Conservation (phyloP, 108 stramenopile genomes). For the Aureococcus anophagefferens region DNA sequence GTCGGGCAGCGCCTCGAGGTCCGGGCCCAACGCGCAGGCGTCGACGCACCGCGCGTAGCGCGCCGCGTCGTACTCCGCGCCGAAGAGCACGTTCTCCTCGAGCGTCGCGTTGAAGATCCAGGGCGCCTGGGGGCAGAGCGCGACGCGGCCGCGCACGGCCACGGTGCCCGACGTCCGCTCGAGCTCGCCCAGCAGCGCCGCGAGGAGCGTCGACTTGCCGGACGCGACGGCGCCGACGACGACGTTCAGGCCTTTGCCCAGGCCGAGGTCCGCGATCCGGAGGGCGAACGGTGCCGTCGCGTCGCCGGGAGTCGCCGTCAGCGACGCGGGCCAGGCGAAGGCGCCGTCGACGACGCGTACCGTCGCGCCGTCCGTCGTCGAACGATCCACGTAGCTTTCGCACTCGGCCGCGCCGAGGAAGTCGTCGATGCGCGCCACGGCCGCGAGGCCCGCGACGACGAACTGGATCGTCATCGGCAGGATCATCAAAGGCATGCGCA, state of each 20-base stretch:
- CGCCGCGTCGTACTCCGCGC: slow-evolving; percentile 19
- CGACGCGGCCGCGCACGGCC: not conserved
- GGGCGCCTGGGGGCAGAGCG: not conserved
- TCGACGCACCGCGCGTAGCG: slow-evolving; percentile 23
- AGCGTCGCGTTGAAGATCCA: slow-evolving; percentile 18
- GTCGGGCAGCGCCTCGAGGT: slow-evolving; percentile 50
- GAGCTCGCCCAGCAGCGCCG: slow-evolving; percentile 71
- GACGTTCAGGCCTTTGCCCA: slow-evolving; percentile 2
- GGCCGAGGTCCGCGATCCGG: too few relatives aligned
- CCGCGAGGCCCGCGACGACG: slow-evolving; percentile 50
- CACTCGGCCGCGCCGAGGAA: too few relatives aligned
- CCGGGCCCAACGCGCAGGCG: slow-evolving; percentile 60
- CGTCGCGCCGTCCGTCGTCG: not conserved
- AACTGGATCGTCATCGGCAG: slow-evolving; percentile 72
- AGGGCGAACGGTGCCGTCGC: not conserved
- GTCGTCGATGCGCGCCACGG: too few relatives aligned
- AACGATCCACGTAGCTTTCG: too few relatives aligned
- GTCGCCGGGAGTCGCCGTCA: too few relatives aligned
- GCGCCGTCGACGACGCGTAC: not conserved
- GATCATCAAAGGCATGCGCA: too few relatives aligned
- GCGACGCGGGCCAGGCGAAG: too few relatives aligned
- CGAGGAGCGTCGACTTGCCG: slow-evolving; percentile 74
- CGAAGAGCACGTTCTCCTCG: slow-evolving; percentile 44
- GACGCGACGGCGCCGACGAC: slow-evolving; percentile 74
- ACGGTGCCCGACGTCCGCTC: not conserved